These are phyloP conservation scores for Knoxia roxburghii DNA, from an alignment of 257 asterid genomes.

Conservation along the genomic window DNA sequence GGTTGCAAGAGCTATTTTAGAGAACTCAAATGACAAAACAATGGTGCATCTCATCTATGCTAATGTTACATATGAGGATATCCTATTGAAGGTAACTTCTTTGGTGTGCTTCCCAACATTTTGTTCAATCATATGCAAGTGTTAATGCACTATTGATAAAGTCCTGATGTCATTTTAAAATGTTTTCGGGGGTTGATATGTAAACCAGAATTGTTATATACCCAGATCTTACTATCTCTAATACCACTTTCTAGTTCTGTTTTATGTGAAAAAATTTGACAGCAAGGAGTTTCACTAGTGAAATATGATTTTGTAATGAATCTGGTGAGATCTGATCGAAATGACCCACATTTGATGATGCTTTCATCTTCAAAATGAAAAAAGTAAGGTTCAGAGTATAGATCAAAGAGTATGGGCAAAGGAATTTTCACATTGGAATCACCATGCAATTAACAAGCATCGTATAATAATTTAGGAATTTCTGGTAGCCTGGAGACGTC, in stretches of 20 bases:
- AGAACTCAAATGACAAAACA: conserved; percentile 69
- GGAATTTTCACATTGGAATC: neutral
- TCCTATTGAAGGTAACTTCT: conserved; percentile 70
- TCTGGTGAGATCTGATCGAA: neutral
- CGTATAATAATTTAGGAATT: too few species aligned
- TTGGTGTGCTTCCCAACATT: neutral
- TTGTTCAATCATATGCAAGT: neutral
- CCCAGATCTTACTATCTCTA: neutral
- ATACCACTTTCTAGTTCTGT: neutral
- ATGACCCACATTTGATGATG: neutral
- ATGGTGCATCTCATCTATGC: conserved; percentile 84
- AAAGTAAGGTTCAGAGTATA: neutral
- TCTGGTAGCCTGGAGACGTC: neutral
- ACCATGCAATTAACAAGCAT: neutral
- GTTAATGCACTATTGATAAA: neutral
- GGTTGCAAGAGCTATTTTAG: conserved; percentile 92
- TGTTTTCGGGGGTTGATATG: neutral
- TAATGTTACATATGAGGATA: conserved; percentile 81
- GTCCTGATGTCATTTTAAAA: neutral
- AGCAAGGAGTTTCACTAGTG: neutral
- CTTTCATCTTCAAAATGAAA: neutral
- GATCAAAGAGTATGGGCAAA: neutral
- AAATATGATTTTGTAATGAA: neutral
- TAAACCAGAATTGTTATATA: neutral
- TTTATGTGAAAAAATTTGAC: neutral